phyloP scores from a whole-genome alignment of 2,329 filamentous ascomycete genomes.

The Ophiostoma populinum region DNA sequence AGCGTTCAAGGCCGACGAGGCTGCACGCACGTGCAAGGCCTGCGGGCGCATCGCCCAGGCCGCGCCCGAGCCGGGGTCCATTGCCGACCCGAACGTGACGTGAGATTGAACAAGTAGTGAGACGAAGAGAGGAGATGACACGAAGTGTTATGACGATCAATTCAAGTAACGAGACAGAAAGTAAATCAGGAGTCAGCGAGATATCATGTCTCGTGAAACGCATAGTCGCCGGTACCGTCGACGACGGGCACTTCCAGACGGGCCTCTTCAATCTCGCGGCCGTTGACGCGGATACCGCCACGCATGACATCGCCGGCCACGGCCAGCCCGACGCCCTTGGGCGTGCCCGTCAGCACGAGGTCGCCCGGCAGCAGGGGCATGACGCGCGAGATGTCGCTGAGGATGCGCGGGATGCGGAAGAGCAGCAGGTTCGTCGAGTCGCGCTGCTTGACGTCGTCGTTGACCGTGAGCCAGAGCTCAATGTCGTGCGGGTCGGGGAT shows the following conservation, averaged over 20 bases:
- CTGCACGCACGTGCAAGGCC: slow-evolving; percentile 56
- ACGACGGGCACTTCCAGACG: slow-evolving; percentile 69
- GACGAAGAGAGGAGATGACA: not conserved
- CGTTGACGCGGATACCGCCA: slow-evolving; percentile 62
- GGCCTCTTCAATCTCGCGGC: slow-evolving; percentile 71
- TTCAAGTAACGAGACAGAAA: not conserved
- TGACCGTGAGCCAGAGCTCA: slow-evolving; percentile 73
- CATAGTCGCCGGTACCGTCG: slow-evolving; percentile 61
- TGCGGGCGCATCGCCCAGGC: slow-evolving; percentile 51
- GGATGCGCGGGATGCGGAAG: slow-evolving; percentile 69
- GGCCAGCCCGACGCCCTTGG: slow-evolving; percentile 83
- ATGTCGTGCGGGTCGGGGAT: slow-evolving; percentile 80
- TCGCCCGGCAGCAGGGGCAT: slow-evolving; percentile 90
- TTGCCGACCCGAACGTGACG: slow-evolving; percentile 44
- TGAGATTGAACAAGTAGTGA: slow-evolving; percentile 16
- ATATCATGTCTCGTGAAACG: slow-evolving; percentile 51
- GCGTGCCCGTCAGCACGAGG: slow-evolving; percentile 89
- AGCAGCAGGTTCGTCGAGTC: slow-evolving; percentile 93
- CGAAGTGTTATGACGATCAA: not conserved
- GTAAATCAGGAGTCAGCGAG: not conserved
- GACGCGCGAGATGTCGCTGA: slow-evolving; percentile 84
- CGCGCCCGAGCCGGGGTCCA: slow-evolving; percentile 42
- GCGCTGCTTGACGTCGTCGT: slow-evolving; percentile 58
- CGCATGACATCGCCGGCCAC: slow-evolving; percentile 74
- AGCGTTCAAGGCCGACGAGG: slow-evolving; percentile 50